Percentiles rank a stretch among this genome's conserved stretches.
Evolutionary conservation across 2,329 filamentous ascomycete species (phyloP).

Genomic region (Chrysoporthe deuterocubensis): DNA sequence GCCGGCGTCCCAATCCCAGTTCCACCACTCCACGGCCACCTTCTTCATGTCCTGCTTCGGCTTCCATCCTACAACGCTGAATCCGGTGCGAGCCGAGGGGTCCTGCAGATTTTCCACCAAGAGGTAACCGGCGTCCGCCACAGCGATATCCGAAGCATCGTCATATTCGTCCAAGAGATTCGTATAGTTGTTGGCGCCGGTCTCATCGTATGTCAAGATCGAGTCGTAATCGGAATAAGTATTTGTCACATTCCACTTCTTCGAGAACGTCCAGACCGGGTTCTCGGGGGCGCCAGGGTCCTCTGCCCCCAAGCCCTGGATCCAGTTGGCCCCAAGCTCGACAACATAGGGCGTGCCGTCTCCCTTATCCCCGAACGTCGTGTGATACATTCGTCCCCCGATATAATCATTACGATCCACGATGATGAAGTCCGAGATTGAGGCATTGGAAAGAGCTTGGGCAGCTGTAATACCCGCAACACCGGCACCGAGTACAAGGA

Average conservation of each 20-base stretch:
- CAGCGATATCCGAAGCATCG: conserved; percentile 47
- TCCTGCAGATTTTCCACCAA: conserved; percentile 65
- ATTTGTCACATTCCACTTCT: conserved; percentile 62
- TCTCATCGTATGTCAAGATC: conserved; percentile 64
- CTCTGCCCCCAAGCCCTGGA: conserved; percentile 38
- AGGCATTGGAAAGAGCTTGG: conserved; percentile 64
- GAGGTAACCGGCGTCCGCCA: conserved; percentile 60
- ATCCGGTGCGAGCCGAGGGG: conserved; percentile 59
- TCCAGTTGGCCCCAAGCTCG: conserved; percentile 72
- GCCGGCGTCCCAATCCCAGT: conserved; percentile 62
- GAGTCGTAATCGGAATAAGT: conserved; percentile 61
- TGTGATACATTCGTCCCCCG: conserved; percentile 64
- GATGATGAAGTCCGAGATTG: conserved; percentile 66
- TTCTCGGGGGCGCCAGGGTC: conserved; percentile 51
- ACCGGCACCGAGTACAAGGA: conserved; percentile 58
- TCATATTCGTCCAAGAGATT: conserved; percentile 56
- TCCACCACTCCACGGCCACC: conserved; percentile 65
- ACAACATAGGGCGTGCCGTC: conserved; percentile 60
- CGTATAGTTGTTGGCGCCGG: conserved; percentile 55
- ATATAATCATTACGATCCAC: conserved; percentile 66
- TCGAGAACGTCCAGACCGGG: conserved; percentile 64
- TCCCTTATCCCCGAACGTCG: conserved; percentile 54
- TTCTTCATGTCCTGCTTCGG: conserved; percentile 58
- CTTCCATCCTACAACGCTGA: conserved; percentile 66
- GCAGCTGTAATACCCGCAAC: conserved; percentile 67